Conservation (phyloP, 257 asterid species). For the Solanum gandarillasii region DNA sequence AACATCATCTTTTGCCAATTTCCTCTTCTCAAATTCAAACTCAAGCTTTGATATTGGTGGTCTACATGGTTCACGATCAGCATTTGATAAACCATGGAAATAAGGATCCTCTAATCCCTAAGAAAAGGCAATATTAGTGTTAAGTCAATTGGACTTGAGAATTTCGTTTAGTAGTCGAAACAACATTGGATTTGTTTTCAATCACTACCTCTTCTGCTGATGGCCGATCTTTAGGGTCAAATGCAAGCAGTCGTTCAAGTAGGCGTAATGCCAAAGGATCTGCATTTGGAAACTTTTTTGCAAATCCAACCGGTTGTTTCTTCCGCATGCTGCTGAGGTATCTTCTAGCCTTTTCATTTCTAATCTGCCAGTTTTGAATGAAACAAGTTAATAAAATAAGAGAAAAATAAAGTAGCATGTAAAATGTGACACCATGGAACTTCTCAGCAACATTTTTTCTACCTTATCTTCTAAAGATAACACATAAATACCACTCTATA, state of each 20-base stretch:
- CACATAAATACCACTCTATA: not conserved
- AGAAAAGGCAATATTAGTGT: constrained; percentile 6
- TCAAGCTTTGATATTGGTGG: constrained; percentile 89
- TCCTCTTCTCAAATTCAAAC: constrained; percentile 89
- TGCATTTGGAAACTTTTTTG: constrained; percentile 65
- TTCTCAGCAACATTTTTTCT: not conserved
- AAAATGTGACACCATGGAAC: not conserved
- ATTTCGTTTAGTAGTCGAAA: not conserved
- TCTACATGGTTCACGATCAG: constrained; percentile 79
- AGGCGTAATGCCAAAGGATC: constrained; percentile 81
- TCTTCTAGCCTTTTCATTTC: constrained; percentile 97
- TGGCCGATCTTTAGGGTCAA: constrained; percentile 94
- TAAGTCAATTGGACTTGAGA: not conserved
- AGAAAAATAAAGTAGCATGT: not conserved
- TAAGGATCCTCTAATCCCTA: constrained; percentile 82
- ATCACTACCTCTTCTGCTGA: constrained; percentile 73
- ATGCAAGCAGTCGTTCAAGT: constrained; percentile 73
- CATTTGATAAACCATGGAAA: constrained; percentile 63
- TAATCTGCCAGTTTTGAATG: constrained; percentile 58
- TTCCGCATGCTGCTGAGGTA: constrained; percentile 83
- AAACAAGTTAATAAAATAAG: constrained; percentile 1
- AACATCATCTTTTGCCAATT: constrained; percentile 81
- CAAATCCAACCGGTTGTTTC: constrained; percentile 68
- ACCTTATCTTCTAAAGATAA: not conserved
- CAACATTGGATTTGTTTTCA: not conserved